Conservation (phyloP, 768 basidiomycete species). For the Lyophyllum semitale region DNA sequence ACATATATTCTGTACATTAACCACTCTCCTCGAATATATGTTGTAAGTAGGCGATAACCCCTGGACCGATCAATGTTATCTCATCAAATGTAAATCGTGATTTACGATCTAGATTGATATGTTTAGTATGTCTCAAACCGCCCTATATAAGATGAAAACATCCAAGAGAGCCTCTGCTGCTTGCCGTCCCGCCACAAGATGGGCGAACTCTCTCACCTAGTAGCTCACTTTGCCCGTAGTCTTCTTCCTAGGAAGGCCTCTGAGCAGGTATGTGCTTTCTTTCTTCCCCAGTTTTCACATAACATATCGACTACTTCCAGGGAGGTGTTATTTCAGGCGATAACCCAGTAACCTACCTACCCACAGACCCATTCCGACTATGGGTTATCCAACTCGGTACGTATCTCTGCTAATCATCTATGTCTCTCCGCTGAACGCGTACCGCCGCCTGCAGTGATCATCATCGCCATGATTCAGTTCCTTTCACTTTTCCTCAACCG, state of each 20-base stretch:
- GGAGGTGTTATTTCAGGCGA: conserved; percentile 79
- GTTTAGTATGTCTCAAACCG: conserved; percentile 6
- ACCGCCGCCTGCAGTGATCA: conserved; percentile 55
- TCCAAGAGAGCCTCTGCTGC: not conserved
- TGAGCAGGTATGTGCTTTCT: conserved; percentile 41
- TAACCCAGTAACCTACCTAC: conserved; percentile 66
- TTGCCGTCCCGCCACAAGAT: conserved; percentile 30
- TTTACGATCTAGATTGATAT: no score
- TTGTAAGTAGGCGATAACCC: no score
- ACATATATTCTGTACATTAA: no score
- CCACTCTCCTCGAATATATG: not conserved
- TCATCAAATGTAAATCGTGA: conserved; percentile 8
- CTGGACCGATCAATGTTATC: not conserved
- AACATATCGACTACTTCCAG: conserved; percentile 32
- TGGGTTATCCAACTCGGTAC: conserved; percentile 79
- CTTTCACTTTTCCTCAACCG: conserved; percentile 64
- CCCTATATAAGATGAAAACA: not conserved
- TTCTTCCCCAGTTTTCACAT: not conserved
- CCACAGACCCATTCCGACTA: conserved; percentile 67
- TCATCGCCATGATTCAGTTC: conserved; percentile 77
- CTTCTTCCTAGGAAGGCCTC: conserved; percentile 48
- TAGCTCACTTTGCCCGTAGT: conserved; percentile 26
- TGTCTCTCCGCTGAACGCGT: not conserved
- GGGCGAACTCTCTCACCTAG: conserved; percentile 46
- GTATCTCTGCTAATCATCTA: conserved; percentile 16